A percentile compares a stretch with the other conserved stretches of the same genome.
Conservation (phyloP, 192 early-diverging fungal genomes). For the Geosiphon pyriformis region DNA sequence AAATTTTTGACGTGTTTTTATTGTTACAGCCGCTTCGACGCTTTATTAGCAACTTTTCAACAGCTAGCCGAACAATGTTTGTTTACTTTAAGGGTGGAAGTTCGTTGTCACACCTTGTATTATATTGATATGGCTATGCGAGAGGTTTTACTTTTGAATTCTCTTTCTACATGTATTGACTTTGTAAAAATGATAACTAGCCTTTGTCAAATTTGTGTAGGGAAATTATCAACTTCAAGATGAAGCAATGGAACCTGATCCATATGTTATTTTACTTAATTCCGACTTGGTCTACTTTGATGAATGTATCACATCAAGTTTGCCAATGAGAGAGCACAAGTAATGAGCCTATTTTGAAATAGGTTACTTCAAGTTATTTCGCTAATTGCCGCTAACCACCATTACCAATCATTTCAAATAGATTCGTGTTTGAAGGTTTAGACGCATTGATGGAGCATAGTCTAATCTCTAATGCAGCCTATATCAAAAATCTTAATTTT, state of each 20-base stretch:
- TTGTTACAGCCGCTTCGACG: constrained; percentile 41
- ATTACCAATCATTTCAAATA: constrained; percentile 23
- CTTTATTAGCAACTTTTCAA: constrained; percentile 57
- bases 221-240: constrained; percentile 78
- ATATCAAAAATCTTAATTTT: constrained; percentile 62
- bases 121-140: constrained; percentile 85
- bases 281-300: constrained; percentile 71
- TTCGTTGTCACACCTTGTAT: constrained; percentile 79
- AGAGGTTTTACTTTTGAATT: constrained; percentile 50
- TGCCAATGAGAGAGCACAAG: constrained; percentile 61
- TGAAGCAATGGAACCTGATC: constrained; percentile 78
- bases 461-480: constrained; percentile 59
- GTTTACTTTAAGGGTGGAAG: constrained; percentile 77
- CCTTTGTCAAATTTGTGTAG: constrained; percentile 27
- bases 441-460: constrained; percentile 66
- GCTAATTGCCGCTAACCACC: too few species aligned
- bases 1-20: constrained; percentile 6
- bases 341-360: constrained; percentile 30
- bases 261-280: constrained; percentile 80
- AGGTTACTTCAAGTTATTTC: too few species aligned
- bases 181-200: not conserved
- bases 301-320: constrained; percentile 57
- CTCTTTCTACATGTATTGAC: not conserved
- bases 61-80: constrained; percentile 73
- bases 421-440: constrained; percentile 81